These are phyloP conservation scores for Ganoderma sinense DNA, from an alignment of 1,284 basidiomycete species.

Conservation along the genomic window DNA sequence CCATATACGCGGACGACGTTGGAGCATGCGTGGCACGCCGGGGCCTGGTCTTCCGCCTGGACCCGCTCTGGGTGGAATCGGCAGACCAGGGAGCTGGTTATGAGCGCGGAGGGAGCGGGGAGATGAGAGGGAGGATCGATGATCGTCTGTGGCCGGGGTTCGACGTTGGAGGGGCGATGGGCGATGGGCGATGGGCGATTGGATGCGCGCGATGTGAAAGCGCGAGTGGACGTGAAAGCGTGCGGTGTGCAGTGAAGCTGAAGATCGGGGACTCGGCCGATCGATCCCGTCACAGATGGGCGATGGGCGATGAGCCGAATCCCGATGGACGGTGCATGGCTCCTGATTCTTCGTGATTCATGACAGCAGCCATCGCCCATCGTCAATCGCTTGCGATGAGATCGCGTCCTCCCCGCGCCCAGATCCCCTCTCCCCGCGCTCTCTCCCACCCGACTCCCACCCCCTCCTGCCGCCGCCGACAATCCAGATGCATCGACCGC, in stretches of 20 bases:
- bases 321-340: constrained; percentile 2
- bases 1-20: neutral
- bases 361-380: constrained; percentile 8
- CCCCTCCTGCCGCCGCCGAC: neutral
- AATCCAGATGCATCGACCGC: constrained; percentile 10
- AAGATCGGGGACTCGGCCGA: constrained; percentile 25
- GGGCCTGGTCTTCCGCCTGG: neutral
- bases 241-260: neutral
- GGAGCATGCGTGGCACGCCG: neutral
- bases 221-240: neutral
- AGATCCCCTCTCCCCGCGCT: neutral
- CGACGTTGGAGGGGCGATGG: neutral
- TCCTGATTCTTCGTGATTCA: neutral
- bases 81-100: no score
- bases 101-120: neutral
- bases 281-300: constrained; percentile 29
- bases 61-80: neutral
- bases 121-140: constrained; percentile 10
- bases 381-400: constrained; percentile 19
- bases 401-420: constrained; percentile 13
- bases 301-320: constrained; percentile 18
- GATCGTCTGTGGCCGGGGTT: constrained; percentile 8
- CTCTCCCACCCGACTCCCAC: neutral
- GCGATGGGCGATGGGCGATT: constrained; percentile 10
- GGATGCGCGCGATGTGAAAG: constrained; percentile 7